These are phyloP conservation scores for Wallemia ichthyophaga DNA, from an alignment of 1,284 basidiomycete species.

Conservation along the genomic window DNA sequence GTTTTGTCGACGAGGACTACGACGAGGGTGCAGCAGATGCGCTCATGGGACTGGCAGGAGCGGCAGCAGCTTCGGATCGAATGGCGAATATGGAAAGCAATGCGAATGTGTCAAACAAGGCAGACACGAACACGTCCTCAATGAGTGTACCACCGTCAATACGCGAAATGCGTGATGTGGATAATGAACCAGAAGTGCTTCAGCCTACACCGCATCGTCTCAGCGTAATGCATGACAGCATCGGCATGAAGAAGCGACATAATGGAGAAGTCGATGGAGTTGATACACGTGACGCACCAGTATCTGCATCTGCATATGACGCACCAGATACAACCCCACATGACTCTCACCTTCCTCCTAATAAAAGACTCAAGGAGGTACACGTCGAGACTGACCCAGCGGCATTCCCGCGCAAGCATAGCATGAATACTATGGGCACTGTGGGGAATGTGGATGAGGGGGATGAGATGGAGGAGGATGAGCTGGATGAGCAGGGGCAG, in stretches of 20 bases:
- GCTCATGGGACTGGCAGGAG: conserved; percentile 26
- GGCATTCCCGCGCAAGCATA: not conserved
- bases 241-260: too few species aligned
- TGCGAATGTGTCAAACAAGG: too few species aligned
- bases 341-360: too few species aligned
- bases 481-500: not conserved
- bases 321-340: too few species aligned
- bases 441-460: not conserved
- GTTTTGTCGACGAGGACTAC: conserved; percentile 48
- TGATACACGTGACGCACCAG: too few species aligned
- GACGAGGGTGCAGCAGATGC: conserved; percentile 38
- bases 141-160: not conserved
- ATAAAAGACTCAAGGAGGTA: not conserved
- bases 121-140: too few species aligned
- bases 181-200: not conserved
- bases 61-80: not conserved
- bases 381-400: not conserved
- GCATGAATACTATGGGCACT: not conserved
- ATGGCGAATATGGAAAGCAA: not conserved
- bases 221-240: too few species aligned
- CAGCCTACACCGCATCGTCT: too few species aligned
- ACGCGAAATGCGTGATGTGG: not conserved
- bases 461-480: not conserved
- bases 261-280: too few species aligned
- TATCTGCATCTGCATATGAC: too few species aligned